Percentiles rank a stretch among this genome's conserved stretches.
Conservation (phyloP, 1,284 basidiomycete genomes). For the Apiotrichum gracile region DNA sequence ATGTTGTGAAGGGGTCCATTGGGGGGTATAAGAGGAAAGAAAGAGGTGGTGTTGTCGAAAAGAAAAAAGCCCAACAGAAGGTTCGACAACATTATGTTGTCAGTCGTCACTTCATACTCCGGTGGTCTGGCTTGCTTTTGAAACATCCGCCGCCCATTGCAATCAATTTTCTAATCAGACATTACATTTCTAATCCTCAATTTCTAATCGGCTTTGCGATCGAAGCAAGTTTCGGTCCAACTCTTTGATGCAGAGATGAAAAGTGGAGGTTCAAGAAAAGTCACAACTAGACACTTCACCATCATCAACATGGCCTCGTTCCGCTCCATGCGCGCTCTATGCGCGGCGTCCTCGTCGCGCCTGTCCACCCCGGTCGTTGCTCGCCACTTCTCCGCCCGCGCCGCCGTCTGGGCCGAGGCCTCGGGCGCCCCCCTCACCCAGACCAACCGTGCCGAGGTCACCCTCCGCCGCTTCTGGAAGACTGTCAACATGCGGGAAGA, state of each 20-base stretch:
- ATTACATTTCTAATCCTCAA: no score
- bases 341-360: not conserved
- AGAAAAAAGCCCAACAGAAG: not conserved
- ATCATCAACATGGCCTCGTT: slow-evolving; percentile 10
- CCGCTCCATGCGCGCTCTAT: not conserved
- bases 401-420: not conserved
- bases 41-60: not conserved
- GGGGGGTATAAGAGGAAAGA: not conserved
- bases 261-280: not conserved
- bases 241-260: not conserved
- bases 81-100: no score
- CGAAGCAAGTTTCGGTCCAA: not conserved
- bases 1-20: slow-evolving; percentile 83
- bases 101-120: no score
- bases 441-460: slow-evolving; percentile 61
- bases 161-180: no score
- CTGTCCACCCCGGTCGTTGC: not conserved
- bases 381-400: not conserved
- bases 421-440: slow-evolving; percentile 32
- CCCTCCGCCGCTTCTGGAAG: slow-evolving; percentile 86
- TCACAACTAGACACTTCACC: not conserved
- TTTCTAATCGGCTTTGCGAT: not conserved
- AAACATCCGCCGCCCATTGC: no score
- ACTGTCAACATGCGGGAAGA: slow-evolving; percentile 62
- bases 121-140: no score